phyloP scores from a whole-genome alignment of 176 grass and related monocot species.

The Zoysia pacifica region DNA sequence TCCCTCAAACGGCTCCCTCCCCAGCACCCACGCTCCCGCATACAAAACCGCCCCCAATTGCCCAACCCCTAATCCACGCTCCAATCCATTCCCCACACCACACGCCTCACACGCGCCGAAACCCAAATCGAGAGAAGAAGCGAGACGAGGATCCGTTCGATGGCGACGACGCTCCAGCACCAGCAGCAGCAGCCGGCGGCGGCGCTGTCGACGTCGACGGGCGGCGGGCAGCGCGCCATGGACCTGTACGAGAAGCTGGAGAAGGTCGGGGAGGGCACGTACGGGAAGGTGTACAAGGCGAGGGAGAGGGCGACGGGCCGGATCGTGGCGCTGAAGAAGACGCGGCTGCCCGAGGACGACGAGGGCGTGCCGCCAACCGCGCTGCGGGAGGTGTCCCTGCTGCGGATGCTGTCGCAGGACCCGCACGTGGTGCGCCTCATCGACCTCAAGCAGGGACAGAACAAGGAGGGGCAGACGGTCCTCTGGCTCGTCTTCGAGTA shows the following conservation, averaged over 20 bases:
- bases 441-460: conserved; percentile 92
- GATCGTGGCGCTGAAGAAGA: conserved; percentile 99
- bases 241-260: conserved; percentile 99
- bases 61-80: conserved; percentile 11
- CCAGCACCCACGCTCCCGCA: neutral
- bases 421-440: conserved; percentile 85
- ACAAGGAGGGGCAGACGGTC: conserved; percentile 90
- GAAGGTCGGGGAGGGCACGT: conserved; percentile 99
- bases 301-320: conserved; percentile 89
- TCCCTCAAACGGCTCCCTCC: conserved; percentile 43
- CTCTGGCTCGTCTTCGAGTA: conserved; percentile 98
- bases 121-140: neutral
- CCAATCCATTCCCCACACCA: neutral
- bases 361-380: conserved; percentile 97
- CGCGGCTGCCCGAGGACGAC: conserved; percentile 93
- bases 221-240: conserved; percentile 63
- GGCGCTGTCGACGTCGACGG: conserved; percentile 17
- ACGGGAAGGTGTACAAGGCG: conserved; percentile 99
- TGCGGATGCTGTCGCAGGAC: conserved; percentile 94
- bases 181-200: conserved; percentile 32
- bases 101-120: neutral
- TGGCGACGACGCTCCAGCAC: conserved; percentile 17
- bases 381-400: conserved; percentile 91
- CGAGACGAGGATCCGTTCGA: conserved; percentile 22
- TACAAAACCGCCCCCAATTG: conserved; percentile 39